Percentiles rank a stretch among this genome's conserved stretches.
Conservation (phyloP, 208 protist genomes). For the Leishmania martiniquensis region DNA sequence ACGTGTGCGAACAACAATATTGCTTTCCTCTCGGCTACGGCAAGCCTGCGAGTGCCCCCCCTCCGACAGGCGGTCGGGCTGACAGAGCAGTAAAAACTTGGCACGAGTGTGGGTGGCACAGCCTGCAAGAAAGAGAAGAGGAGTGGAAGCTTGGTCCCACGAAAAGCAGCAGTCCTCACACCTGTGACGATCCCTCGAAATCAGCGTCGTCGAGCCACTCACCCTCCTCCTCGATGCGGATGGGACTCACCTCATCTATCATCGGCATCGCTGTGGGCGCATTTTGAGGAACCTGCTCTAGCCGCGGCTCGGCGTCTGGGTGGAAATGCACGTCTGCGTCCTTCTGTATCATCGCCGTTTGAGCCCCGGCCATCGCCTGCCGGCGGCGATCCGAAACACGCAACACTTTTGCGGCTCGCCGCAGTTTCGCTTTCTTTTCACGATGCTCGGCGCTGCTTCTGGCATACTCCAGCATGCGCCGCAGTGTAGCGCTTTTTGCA, state of each 20-base stretch:
- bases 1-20: background rate
- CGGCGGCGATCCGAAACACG: constrained; percentile 20
- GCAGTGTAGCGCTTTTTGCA: constrained; percentile 63
- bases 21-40: background rate
- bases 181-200: constrained; percentile 14
- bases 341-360: constrained; percentile 18
- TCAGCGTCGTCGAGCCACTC: constrained; percentile 39
- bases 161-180: constrained; percentile 5
- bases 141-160: background rate
- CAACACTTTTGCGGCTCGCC: constrained; percentile 27
- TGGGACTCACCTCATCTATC: constrained; percentile 68
- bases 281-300: constrained; percentile 90
- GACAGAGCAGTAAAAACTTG: background rate
- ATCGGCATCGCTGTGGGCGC: constrained; percentile 40
- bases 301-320: constrained; percentile 27
- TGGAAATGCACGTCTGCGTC: constrained; percentile 57
- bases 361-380: constrained; percentile 8
- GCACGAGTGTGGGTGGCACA: background rate
- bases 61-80: background rate
- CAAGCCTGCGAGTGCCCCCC: background rate
- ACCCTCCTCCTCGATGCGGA: constrained; percentile 58
- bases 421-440: constrained; percentile 13
- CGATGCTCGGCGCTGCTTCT: constrained; percentile 28
- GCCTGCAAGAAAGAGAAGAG: constrained; percentile 3
- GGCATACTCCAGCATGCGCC: constrained; percentile 56